Evolutionary conservation across 768 basidiomycete species (phyloP), one percentile per base, ranked within the genome.

Genomic region (Gautieria morchelliformis): DNA sequence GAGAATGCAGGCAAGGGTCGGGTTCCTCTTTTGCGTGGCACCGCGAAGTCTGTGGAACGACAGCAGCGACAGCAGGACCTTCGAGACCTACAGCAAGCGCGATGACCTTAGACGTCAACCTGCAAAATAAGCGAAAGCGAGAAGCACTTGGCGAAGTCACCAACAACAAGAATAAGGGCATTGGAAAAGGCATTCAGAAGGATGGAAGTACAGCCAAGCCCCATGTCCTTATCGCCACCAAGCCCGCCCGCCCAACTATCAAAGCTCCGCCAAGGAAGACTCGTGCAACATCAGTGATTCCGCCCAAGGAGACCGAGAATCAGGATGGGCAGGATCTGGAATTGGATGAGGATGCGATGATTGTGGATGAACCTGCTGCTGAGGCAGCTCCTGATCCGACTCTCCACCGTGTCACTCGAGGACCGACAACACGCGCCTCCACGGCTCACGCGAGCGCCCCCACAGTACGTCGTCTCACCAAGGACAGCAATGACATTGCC

Each of bases 121-220:
- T 74, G 3, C 77, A 77, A 47, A 80, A 78, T 35, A 88, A 88
- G 67, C 79, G 87, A 56, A 90, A 89, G 68, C 84, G 89, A 19
- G 83, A 84, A 50, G 87, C 83, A 0, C 74, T 91, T 44, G 79
- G 80, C 15, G 89, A 91, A 66, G 84, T 89, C 45, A 80, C 81
- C 8, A 70, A 69, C 60, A 67, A 64, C 55, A 60, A 52, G 44
- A 63, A 64, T 39, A 62, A 62, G 46, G 45, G 59, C 14, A 41
- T 56, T 37, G 53, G 59, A 1, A 37, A 48, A 9, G 56, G 46
- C 14, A 52, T 41, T 8, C 30, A 56, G 12, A 41, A 59, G 19
- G 37, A 53, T 40, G 30, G 39, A n/a, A 52, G 40, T 12, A 22
- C 17, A 72, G 74, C 2, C 66, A 74, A 60, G 82, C 83, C 56